phyloP scores from a whole-genome alignment of 768 basidiomycete genomes.

The Leucosporidium scottii region DNA sequence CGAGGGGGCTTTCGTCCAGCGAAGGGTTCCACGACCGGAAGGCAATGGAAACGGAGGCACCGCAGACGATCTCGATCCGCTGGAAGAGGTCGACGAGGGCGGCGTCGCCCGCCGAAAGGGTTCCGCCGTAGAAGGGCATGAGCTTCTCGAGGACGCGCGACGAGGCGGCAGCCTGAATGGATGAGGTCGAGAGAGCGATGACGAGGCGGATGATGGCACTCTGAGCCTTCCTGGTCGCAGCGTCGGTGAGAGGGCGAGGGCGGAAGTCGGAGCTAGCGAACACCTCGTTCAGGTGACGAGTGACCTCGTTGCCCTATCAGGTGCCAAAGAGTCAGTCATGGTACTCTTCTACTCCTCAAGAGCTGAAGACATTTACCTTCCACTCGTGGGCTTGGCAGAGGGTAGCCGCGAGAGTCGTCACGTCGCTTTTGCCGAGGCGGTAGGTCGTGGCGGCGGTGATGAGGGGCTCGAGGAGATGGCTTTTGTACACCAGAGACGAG shows the following conservation, averaged over 20 bases:
- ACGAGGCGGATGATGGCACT: slow-evolving; percentile 1
- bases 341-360: background rate
- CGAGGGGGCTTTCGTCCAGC: slow-evolving; percentile 55
- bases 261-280: slow-evolving; percentile 21
- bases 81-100: slow-evolving; percentile 48
- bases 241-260: background rate
- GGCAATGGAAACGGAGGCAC: slow-evolving; percentile 58
- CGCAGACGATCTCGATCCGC: slow-evolving; percentile 17
- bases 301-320: slow-evolving; percentile 27
- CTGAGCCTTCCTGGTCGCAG: background rate
- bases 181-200: slow-evolving; percentile 14
- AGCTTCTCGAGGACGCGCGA: slow-evolving; percentile 57
- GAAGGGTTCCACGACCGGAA: slow-evolving; percentile 64
- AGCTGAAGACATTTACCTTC: slow-evolving; percentile 13
- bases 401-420: slow-evolving; percentile 4
- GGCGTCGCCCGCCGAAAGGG: slow-evolving; percentile 59
- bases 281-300: slow-evolving; percentile 30
- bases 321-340: background rate
- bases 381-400: slow-evolving; percentile 14
- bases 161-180: slow-evolving; percentile 13
- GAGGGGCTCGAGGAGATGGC: slow-evolving; percentile 21
- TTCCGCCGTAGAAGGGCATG: slow-evolving; percentile 65
- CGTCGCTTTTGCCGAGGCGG: slow-evolving; percentile 12
- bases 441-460: slow-evolving; percentile 13
- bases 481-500: slow-evolving; percentile 2